Percentiles rank a stretch among this genome's conserved stretches.
These are phyloP conservation scores for Magnaporthales sp. DNA, from an alignment of 2,329 filamentous ascomycete genomes.

Conservation along the genomic window DNA sequence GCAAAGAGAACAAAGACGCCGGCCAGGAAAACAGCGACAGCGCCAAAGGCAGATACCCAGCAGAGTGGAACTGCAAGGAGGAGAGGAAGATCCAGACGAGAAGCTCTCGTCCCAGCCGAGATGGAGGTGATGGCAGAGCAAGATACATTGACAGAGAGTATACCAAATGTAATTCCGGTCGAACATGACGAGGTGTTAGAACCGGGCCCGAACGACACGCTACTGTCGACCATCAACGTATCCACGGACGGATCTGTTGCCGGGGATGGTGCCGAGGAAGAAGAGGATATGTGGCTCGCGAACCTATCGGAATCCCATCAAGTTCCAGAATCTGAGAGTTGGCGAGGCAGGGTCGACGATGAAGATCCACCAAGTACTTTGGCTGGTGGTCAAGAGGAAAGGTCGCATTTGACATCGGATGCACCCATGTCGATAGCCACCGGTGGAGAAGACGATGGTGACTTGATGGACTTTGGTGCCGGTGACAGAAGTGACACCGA, in stretches of 20 bases:
- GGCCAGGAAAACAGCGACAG: constrained; percentile 15
- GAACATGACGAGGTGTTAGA: background rate
- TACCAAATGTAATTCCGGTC: background rate
- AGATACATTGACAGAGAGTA: constrained; percentile 7
- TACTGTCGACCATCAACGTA: background rate
- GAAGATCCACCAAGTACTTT: background rate
- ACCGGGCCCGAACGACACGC: constrained; percentile 7
- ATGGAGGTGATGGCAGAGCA: constrained; percentile 17
- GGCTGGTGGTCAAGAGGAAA: background rate
- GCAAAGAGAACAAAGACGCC: constrained; percentile 10
- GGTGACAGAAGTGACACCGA: constrained; percentile 15
- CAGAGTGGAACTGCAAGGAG: constrained; percentile 17
- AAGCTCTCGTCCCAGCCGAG: constrained; percentile 14
- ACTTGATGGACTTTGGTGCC: constrained; percentile 7
- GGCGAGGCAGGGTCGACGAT: background rate
- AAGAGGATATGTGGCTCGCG: constrained; percentile 13
- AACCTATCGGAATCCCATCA: constrained; percentile 9
- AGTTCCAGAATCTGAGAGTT: background rate
- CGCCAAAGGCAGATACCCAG: constrained; percentile 14
- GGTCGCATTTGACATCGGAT: background rate
- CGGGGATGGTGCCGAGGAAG: constrained; percentile 5
- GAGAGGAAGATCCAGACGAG: constrained; percentile 22
- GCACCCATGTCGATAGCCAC: background rate
- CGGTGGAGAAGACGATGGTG: background rate
- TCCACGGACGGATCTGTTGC: background rate